These are phyloP conservation scores for Astragalus membranaceus DNA, from an alignment of 306 rosid species.

Conservation along the genomic window DNA sequence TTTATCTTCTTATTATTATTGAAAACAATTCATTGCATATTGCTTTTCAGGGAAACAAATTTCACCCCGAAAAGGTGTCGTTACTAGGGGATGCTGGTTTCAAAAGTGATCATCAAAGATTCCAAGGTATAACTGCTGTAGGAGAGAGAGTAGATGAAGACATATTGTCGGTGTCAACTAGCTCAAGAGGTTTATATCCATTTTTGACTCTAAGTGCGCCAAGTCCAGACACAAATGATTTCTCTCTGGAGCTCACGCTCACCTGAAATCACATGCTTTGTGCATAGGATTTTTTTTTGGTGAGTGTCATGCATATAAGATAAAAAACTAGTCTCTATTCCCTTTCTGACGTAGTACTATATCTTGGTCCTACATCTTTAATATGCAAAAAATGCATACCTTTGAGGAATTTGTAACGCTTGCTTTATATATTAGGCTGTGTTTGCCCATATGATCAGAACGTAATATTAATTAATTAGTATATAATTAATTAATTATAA, in stretches of 20 bases:
- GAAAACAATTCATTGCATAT: not conserved
- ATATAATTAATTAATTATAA: not conserved
- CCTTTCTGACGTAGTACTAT: not conserved
- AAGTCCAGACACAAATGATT: conserved; percentile 29
- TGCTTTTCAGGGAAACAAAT: conserved; percentile 27
- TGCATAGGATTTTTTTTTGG: not conserved
- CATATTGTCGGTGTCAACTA: conserved; percentile 35
- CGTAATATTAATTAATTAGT: not conserved
- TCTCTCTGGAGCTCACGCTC: conserved; percentile 64
- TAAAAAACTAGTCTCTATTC: not conserved
- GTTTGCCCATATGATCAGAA: not conserved
- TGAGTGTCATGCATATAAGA: too few species aligned
- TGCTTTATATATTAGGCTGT: not conserved
- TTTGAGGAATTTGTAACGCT: not conserved
- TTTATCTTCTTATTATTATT: not conserved
- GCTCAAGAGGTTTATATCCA: conserved; percentile 22
- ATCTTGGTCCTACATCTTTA: not conserved
- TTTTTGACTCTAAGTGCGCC: conserved; percentile 8
- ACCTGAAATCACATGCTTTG: conserved; percentile 17
- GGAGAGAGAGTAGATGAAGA: conserved; percentile 16
- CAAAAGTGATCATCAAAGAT: conserved; percentile 25
- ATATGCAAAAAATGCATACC: not conserved
- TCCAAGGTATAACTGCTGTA: too few species aligned
- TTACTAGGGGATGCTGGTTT: not conserved
- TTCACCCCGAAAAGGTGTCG: not conserved